These are phyloP conservation scores for Urtica urens DNA, from an alignment of 306 rosid genomes.

Conservation along the genomic window DNA sequence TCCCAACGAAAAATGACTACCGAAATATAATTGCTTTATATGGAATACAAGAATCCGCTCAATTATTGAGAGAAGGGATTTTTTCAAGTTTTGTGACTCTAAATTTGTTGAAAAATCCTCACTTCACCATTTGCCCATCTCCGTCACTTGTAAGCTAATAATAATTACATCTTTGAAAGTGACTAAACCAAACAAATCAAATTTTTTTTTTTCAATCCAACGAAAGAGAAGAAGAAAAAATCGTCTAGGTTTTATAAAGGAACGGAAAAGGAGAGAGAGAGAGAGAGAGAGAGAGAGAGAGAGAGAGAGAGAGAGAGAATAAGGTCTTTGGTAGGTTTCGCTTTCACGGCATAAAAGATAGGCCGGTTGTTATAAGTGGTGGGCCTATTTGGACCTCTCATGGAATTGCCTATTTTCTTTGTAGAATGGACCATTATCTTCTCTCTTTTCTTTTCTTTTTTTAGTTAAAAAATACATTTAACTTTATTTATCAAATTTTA, in stretches of 20 bases:
- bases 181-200: background rate
- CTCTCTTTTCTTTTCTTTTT: too few species aligned
- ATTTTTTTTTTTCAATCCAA: background rate
- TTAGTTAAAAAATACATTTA: too few species aligned
- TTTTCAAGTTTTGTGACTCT: background rate
- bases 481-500: too few species aligned
- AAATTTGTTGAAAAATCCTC: background rate
- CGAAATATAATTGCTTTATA: background rate
- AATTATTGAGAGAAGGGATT: conserved; percentile 1
- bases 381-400: conserved; percentile 7
- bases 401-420: background rate
- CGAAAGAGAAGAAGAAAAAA: background rate
- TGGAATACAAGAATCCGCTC: background rate
- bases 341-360: conserved; percentile 9
- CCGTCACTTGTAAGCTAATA: conserved; percentile 5
- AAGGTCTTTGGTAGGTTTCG: background rate
- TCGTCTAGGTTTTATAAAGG: background rate
- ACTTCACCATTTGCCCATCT: background rate
- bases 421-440: too few species aligned
- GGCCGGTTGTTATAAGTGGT: conserved; percentile 13
- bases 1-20: background rate
- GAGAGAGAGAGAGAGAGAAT: conserved; percentile 1
- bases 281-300: conserved; percentile 2
- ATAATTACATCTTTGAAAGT: background rate
- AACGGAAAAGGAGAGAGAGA: background rate